These are phyloP conservation scores for Trichoderma afroharzianum DNA, from an alignment of 2,329 filamentous ascomycete genomes.

Conservation along the genomic window DNA sequence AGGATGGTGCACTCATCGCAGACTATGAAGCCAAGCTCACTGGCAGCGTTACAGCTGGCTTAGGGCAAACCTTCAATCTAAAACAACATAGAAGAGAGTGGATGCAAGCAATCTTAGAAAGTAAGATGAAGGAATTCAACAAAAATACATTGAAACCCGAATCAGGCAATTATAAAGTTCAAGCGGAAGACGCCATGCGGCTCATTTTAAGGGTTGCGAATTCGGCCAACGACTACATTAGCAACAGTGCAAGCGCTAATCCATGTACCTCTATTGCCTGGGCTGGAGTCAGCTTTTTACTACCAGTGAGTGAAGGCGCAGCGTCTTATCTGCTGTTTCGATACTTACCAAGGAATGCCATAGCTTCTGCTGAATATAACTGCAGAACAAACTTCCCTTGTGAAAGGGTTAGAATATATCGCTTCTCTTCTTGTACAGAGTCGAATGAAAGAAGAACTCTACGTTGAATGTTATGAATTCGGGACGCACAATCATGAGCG, in stretches of 20 bases:
- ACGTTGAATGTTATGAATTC: not conserved
- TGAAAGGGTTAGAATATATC: not conserved
- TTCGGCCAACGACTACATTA: not conserved
- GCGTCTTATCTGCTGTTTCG: rapidly evolving
- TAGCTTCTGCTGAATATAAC: not conserved
- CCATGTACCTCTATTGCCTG: not conserved
- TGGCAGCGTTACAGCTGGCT: not conserved
- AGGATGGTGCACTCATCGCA: not conserved
- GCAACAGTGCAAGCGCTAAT: not conserved
- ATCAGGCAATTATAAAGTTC: not conserved
- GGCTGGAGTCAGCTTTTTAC: not conserved
- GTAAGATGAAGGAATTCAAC: not conserved
- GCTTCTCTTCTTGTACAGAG: not conserved
- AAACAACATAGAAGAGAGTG: not conserved
- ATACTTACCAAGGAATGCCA: not conserved
- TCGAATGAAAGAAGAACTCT: not conserved
- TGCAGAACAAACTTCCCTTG: rapidly evolving
- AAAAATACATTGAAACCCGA: no score
- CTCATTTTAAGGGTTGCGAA: not conserved
- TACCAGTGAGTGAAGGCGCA: not conserved
- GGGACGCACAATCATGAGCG: no score
- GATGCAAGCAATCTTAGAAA: not conserved
- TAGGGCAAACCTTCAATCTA: not conserved
- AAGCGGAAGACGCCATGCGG: not conserved
- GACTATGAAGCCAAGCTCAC: not conserved